Evolutionary conservation across 1,284 basidiomycete species (phyloP).

Genomic region (Microbotryum silenes-acaulis): DNA sequence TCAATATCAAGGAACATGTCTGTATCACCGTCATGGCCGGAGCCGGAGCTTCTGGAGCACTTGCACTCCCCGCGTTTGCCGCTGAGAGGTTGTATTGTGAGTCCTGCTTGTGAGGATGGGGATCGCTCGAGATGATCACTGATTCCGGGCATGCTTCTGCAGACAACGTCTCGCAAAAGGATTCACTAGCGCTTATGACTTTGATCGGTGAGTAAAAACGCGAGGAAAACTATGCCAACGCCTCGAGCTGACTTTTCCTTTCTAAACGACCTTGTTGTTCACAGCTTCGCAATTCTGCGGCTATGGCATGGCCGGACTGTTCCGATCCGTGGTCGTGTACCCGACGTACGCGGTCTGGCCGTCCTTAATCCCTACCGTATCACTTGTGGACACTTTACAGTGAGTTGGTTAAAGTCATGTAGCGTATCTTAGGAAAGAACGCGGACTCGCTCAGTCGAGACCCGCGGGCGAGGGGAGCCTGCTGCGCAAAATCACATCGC

Average conservation of each 20-base stretch:
- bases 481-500: constrained; percentile 31
- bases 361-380: constrained; percentile 44
- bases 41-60: constrained; percentile 7
- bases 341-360: constrained; percentile 8
- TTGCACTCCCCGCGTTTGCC: neutral
- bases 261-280: too few relatives aligned
- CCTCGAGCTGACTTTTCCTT: too few relatives aligned
- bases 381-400: constrained; percentile 52
- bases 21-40: constrained; percentile 13
- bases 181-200: neutral
- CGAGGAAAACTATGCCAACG: too few relatives aligned
- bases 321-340: neutral
- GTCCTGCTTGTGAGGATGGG: neutral
- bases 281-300: constrained; percentile 24
- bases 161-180: neutral
- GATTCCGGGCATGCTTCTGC: neutral
- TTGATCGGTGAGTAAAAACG: neutral
- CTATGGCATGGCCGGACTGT: neutral
- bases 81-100: constrained; percentile 7
- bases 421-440: too few relatives aligned
- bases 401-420: too few relatives aligned
- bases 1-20: constrained; percentile 16
- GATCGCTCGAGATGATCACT: too few relatives aligned
- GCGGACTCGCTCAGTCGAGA: too few relatives aligned
- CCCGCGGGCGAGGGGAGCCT: neutral